Base-by-base conservation (phyloP, 129 eudicot genomes). In the Logfia minima region DNA sequence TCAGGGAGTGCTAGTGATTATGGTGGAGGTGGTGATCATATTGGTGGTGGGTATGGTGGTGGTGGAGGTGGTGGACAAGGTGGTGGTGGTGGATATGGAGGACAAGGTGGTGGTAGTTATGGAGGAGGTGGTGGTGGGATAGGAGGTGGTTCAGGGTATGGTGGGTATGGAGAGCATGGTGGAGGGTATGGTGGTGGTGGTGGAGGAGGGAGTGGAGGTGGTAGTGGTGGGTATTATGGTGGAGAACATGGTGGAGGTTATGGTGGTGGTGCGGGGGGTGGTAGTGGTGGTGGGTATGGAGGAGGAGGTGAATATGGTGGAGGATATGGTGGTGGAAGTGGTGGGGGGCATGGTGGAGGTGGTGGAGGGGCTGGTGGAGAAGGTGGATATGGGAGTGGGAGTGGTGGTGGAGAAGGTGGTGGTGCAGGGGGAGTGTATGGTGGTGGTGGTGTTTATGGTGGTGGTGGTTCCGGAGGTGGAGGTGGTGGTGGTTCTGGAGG, bases 171-270 rank as follows among this genome's bases (percentile, higher is more conserved):
- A 37, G 85, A 73, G 8, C 77, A 78, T 79, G 84, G 86, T 32
- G 80, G 89, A 53, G 92, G 85, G 5, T 82, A 81, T 7, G 83
- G 83, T 6, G 92, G 89, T 22, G 86, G 80, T 3, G 92, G 89
- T 56, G 84, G 82, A 13, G 84, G 82, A 43, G 81, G 85, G 10
- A 82, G 81, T 5, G 78, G 76, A 23, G 83, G 82, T 8, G 92
- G 84, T 24, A 78, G 83, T 23, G 84, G 88, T 61, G 84, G 67
- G 9, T 80, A 83, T 63, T 82, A 68, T 52, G 91, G 78, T 66
- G 90, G 84, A 17, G 85, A 78, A 58, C 86, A 83, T 68, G 85
- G 43, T 3, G 86, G 88, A 8, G 92, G 87, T 24, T 85, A 74
- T 6, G 73, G 76, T 43, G 92, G 83, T 11, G 88, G 83, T 41